A percentile compares a stretch with the other conserved stretches of the same genome.
phyloP scores from a whole-genome alignment of 768 basidiomycete genomes.

The Tremella fuciformis region DNA sequence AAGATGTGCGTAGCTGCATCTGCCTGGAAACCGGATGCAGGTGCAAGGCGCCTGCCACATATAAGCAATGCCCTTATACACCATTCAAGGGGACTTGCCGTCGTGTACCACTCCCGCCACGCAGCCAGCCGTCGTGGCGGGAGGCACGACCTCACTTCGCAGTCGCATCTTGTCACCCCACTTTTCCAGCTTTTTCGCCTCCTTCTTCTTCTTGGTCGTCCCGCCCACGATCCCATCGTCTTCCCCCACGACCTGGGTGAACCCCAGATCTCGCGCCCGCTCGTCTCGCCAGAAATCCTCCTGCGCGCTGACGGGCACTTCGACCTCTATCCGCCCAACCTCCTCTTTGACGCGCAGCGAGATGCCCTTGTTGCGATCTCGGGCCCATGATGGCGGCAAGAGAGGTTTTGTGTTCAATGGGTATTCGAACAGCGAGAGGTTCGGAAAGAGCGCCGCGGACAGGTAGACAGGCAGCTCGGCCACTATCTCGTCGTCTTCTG shows the following conservation, averaged over 20 bases:
- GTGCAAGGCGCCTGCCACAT: slow-evolving; percentile 46
- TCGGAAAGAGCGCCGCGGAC: slow-evolving; percentile 34
- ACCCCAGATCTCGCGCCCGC: slow-evolving; percentile 48
- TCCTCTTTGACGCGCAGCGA: slow-evolving; percentile 47
- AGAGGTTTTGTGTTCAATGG: slow-evolving; percentile 41
- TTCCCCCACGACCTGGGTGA: slow-evolving; percentile 26
- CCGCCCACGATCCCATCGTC: slow-evolving; percentile 36
- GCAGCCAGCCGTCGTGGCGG: slow-evolving; percentile 45
- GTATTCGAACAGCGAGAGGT: slow-evolving; percentile 51
- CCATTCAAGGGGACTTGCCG: slow-evolving; percentile 26
- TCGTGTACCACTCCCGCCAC: slow-evolving; percentile 50
- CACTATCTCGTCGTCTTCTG: slow-evolving; percentile 39
- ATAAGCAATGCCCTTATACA: background rate
- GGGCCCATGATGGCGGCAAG: slow-evolving; percentile 37
- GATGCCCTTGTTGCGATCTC: slow-evolving; percentile 39
- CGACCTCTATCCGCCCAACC: slow-evolving; percentile 47
- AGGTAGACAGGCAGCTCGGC: slow-evolving; percentile 51
- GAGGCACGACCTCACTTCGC: slow-evolving; percentile 49
- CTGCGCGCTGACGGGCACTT: slow-evolving; percentile 50
- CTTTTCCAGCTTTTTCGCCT: slow-evolving; percentile 28
- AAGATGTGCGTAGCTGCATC: slow-evolving; percentile 49
- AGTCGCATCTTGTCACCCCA: slow-evolving; percentile 50
- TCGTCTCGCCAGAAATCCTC: slow-evolving; percentile 48
- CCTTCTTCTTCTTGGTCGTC: slow-evolving; percentile 36
- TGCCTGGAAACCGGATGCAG: slow-evolving; percentile 49